Base-by-base conservation (phyloP, 2,329 filamentous ascomycete genomes). In the Verticillium klebahnii region DNA sequence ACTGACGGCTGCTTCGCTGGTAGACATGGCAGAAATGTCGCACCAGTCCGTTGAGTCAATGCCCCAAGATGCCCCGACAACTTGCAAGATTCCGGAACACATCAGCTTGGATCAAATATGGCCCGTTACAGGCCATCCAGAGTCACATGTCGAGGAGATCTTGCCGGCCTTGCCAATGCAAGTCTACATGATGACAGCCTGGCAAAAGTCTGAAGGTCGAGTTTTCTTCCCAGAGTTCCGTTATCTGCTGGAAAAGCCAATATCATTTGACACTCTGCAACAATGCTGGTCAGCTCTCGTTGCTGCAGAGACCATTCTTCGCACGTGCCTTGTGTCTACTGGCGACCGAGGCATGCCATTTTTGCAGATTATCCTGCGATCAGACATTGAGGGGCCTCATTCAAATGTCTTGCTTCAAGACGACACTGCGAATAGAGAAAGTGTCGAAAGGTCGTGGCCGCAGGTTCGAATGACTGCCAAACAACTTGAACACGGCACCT, bases 91-190 rank as follows among this genome's bases (percentile, higher is more conserved):
- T 61, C 68, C 85, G 1, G 19, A 68, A 4, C 69, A 69, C 1
- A 63, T 87, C 3, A 70, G 83, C 17, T 63, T 75, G 0, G 36
- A 70, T 0, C 59, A 64, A 0, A 63, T 88, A 0, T 64, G 87
- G 1, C 34, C 66, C 0, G 60, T 68, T 1, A 71, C 77, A 9
- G 76, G 77, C 0, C 70, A 90, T 0, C 62, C 75, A 0, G 23
- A 69, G 1, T 66, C 77, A 0, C 71, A 82, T 4, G 74, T 91
- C 14, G 83, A 90, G 62, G 70, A 69, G 0, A 66, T 90, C 1
- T 72, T 94, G 1, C 92, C 92, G 1, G 87, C 88, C 2, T 86
- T 91, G 3, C 82, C 92, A 2, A 91, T 92, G 68, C 93, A 97
- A 71, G 76, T 85, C 0, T 93, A 95, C 72, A 92, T 95, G 87